Percentiles rank a stretch among this genome's conserved stretches.
Evolutionary conservation across 2,329 filamentous ascomycete genomes (phyloP).

Genomic region (Paecilomyces niveus): DNA sequence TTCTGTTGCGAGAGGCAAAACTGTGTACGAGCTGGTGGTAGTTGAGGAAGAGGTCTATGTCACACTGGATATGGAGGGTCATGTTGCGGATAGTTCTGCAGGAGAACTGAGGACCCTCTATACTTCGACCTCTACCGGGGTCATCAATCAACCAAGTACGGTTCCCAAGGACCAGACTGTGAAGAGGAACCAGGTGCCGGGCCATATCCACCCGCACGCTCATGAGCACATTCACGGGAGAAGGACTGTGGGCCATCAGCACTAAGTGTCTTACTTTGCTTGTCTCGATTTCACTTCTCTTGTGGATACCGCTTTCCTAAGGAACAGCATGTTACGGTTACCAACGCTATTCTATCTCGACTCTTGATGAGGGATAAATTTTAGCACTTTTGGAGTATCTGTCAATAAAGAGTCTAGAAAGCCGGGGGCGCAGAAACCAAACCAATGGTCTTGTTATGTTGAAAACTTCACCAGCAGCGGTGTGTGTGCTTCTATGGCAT

Average conservation of each 20-base stretch:
- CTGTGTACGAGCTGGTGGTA: constrained; percentile 22
- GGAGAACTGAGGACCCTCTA: constrained; percentile 14
- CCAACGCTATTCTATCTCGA: not conserved
- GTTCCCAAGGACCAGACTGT: constrained; percentile 2
- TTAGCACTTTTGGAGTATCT: not conserved
- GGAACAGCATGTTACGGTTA: not conserved
- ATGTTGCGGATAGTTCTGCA: constrained; percentile 17
- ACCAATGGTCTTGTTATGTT: too few species aligned
- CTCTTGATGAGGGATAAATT: not conserved
- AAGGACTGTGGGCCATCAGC: constrained; percentile 15
- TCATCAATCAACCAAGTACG: constrained; percentile 14
- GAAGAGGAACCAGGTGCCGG: constrained; percentile 9
- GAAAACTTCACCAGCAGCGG: too few species aligned
- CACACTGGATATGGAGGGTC: constrained; percentile 17
- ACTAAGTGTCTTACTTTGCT: not conserved
- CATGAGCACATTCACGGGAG: constrained; percentile 12
- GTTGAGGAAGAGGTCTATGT: constrained; percentile 23
- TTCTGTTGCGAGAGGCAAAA: not conserved
- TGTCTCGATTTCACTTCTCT: not conserved
- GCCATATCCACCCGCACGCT: constrained; percentile 8
- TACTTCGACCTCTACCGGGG: constrained; percentile 12
- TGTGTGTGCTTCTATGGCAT: too few species aligned
- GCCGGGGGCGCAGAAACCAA: too few species aligned
- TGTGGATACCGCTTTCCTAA: not conserved
- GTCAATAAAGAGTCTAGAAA: not conserved